A percentile compares a stretch with the other conserved stretches of the same genome.
Evolutionary conservation across 1,284 basidiomycete species (phyloP).

Genomic region (Ustilago vetiveriae): DNA sequence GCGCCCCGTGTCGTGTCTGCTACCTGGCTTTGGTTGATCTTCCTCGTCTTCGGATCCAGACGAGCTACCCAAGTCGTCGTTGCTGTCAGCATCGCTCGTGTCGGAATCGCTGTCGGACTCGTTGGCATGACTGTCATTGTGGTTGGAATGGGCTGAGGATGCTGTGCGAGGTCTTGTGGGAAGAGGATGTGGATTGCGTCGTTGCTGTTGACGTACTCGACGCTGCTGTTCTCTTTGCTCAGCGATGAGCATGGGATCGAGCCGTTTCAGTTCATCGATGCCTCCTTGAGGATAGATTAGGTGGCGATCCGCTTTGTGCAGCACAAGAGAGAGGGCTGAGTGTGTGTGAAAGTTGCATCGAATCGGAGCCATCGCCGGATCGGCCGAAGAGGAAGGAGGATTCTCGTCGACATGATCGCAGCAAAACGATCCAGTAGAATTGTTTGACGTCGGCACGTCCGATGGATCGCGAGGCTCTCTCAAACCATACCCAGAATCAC

Average conservation of each 20-base stretch:
- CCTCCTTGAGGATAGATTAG: conserved; percentile 63
- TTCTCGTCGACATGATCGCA: conserved; percentile 41
- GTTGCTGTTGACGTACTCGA: conserved; percentile 20
- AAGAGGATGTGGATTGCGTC: conserved; percentile 23
- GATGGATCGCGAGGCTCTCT: conserved; percentile 8
- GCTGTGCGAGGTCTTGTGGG: conserved; percentile 8
- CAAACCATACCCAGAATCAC: conserved; percentile 31
- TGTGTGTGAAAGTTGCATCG: conserved; percentile 39
- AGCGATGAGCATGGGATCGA: conserved; percentile 59
- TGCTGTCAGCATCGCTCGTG: not conserved
- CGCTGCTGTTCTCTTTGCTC: conserved; percentile 54
- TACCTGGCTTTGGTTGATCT: not conserved
- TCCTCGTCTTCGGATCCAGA: conserved; percentile 3
- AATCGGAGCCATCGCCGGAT: conserved; percentile 8
- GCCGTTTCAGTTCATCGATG: conserved; percentile 50
- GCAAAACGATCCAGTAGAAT: conserved; percentile 16
- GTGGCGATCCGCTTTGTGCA: conserved; percentile 64
- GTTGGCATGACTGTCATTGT: not conserved
- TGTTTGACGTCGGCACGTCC: not conserved
- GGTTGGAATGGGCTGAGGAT: not conserved
- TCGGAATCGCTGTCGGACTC: not conserved
- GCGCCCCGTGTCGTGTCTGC: conserved; percentile 7
- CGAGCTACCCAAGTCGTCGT: not conserved
- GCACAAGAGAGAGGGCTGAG: conserved; percentile 48
- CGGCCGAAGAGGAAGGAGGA: conserved; percentile 21